Conservation (phyloP, 148 eudicot species). For the Nepenthes mirabilis region DNA sequence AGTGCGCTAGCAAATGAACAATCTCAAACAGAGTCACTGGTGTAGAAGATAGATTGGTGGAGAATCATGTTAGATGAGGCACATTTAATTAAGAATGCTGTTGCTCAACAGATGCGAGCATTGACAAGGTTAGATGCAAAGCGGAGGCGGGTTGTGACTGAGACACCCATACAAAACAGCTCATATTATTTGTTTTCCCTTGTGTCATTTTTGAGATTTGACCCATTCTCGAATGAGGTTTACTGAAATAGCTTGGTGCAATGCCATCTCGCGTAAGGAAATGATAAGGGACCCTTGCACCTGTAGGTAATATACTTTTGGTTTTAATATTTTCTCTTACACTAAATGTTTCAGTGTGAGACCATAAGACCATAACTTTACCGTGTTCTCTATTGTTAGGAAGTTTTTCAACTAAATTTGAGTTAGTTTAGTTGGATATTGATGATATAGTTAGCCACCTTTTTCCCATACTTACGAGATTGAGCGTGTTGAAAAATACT, state of each 20-base stretch:
- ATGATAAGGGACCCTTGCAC: conserved; percentile 47
- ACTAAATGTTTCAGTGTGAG: neutral
- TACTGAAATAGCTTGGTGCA: conserved; percentile 77
- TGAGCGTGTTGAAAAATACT: neutral
- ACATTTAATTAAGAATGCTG: conserved; percentile 68
- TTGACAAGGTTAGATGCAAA: conserved; percentile 50
- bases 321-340: neutral
- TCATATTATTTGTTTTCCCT: conserved; percentile 70
- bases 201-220: conserved; percentile 73
- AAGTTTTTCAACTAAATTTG: too few relatives aligned
- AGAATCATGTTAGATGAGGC: conserved; percentile 89
- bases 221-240: conserved; percentile 65
- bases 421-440: too few relatives aligned
- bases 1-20: conserved; percentile 50
- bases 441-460: too few relatives aligned
- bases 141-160: conserved; percentile 84
- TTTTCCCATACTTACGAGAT: too few relatives aligned
- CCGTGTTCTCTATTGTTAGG: too few relatives aligned
- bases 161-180: conserved; percentile 88
- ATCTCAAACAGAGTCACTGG: conserved; percentile 21
- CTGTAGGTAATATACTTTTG: conserved; percentile 46
- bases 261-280: conserved; percentile 59
- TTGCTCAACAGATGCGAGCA: conserved; percentile 53
- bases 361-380: too few relatives aligned
- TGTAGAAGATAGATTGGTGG: conserved; percentile 68